Evolutionary conservation across 139 green algal species (phyloP).

Genomic region (Coccomyxa sp.): DNA sequence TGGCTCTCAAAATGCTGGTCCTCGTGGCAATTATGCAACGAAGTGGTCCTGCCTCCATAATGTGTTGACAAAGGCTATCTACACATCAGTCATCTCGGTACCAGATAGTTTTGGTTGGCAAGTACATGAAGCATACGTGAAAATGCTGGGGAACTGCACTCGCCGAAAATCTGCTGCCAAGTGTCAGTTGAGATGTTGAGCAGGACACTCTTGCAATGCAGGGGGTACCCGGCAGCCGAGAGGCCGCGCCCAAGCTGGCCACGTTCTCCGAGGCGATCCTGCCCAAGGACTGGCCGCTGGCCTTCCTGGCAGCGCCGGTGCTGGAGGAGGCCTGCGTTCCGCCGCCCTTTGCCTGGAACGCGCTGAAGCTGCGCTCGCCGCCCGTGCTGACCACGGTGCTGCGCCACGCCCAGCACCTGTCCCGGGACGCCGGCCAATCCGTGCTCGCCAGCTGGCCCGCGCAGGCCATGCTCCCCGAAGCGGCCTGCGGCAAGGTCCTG

Average conservation of each 20-base stretch:
- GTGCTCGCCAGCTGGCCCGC: conserved; percentile 47
- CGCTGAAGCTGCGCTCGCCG: conserved; percentile 42
- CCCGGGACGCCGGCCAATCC: conserved; percentile 41
- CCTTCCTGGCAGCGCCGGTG: conserved; percentile 44
- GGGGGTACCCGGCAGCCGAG: not conserved
- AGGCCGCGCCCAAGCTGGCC: conserved; percentile 15
- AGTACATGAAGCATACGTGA: no score
- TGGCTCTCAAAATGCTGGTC: no score
- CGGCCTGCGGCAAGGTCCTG: conserved; percentile 33
- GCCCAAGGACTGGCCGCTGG: conserved; percentile 53
- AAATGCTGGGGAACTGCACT: no score
- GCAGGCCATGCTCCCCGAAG: conserved; percentile 15
- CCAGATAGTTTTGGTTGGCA: no score
- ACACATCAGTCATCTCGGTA: no score
- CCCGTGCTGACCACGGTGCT: conserved; percentile 31
- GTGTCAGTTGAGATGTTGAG: not conserved
- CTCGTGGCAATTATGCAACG: no score
- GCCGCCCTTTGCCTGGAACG: conserved; percentile 22
- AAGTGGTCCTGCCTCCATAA: no score
- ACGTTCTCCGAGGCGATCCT: conserved; percentile 24
- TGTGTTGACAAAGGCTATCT: no score
- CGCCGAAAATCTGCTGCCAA: no score
- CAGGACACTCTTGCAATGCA: conserved; percentile 4
- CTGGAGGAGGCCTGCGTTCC: conserved; percentile 22
- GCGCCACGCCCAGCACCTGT: conserved; percentile 40